These are phyloP conservation scores for Neoboletus brunneissimus DNA, from an alignment of 768 basidiomycete genomes.

Conservation along the genomic window DNA sequence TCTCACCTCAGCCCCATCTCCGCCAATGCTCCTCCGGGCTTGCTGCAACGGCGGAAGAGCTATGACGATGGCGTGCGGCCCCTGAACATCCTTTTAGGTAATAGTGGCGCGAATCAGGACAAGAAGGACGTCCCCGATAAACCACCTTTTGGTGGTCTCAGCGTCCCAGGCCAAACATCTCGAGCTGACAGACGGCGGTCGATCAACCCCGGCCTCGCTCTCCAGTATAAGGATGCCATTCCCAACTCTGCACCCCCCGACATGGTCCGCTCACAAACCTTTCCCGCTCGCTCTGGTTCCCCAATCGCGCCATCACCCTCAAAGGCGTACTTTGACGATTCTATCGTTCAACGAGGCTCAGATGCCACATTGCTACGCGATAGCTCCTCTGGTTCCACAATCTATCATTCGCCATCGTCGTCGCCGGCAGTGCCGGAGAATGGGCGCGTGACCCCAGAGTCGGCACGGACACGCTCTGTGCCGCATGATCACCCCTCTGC, in stretches of 20 bases:
- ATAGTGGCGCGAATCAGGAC: slow-evolving; percentile 11
- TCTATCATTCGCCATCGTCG: slow-evolving; percentile 39
- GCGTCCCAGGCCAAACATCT: slow-evolving; percentile 30
- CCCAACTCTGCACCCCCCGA: slow-evolving; percentile 22
- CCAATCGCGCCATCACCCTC: slow-evolving; percentile 24
- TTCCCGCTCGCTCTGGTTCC: slow-evolving; percentile 25
- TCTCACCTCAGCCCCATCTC: slow-evolving; percentile 25
- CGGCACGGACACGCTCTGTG: slow-evolving; percentile 38
- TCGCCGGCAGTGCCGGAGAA: slow-evolving; percentile 35
- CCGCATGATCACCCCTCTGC: slow-evolving; percentile 29
- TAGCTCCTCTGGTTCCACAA: slow-evolving; percentile 25
- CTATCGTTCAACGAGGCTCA: slow-evolving; percentile 18
- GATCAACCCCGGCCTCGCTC: slow-evolving; percentile 50
- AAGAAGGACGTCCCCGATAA: slow-evolving; percentile 9
- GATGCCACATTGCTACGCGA: slow-evolving; percentile 28
- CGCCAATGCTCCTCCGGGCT: slow-evolving; percentile 5
- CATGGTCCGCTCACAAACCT: slow-evolving; percentile 32
- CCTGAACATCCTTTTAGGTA: slow-evolving; percentile 34
- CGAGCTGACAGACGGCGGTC: slow-evolving; percentile 50
- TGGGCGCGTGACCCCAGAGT: slow-evolving; percentile 38
- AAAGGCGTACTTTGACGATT: slow-evolving; percentile 13
- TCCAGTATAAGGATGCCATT: slow-evolving; percentile 24
- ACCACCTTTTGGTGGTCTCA: slow-evolving; percentile 14
- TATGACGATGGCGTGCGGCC: slow-evolving; percentile 45
- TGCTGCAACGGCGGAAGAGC: slow-evolving; percentile 37